Base-by-base conservation (phyloP, 2,329 filamentous ascomycete species). In the Scopulariopsis brevicaulis region DNA sequence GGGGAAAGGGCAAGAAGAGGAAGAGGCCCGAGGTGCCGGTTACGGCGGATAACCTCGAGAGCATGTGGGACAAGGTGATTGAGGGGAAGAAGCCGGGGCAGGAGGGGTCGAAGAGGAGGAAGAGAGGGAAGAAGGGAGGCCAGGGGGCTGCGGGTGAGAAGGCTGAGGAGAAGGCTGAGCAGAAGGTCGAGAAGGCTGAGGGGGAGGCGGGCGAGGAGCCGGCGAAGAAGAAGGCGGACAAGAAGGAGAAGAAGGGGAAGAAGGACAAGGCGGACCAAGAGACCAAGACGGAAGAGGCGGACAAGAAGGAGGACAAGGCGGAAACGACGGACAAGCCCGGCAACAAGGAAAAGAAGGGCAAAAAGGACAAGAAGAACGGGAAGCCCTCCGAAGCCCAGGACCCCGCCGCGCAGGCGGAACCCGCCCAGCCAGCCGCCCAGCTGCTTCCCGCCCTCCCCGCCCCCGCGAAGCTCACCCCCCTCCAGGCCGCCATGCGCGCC, bases 401-500 rank as follows among this genome's bases (percentile, higher is more conserved):
- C 24, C 55, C 63, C 60, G 61, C 64, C 32, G 52, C 59, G 35
- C 54, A 59, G n/a, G 43, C 54, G 60, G 22, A 50, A 57, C 10
- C 53, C 20, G 10, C 52, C 56, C 57, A 60, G 50, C 62, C 65
- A 57, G 51, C 68, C 50, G 60, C 37, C 37, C 46, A 64, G 56
- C 64, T 68, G 59, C 65, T 69, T 1, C 73, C 74, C 46, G 70
- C 73, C 8, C 71, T 71, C 75, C 37, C 70, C 75, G 40, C 68
- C 73, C 32, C 46, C n/a, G 68, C 71, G 61, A 90, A 89, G 64
- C 83, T 99, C 66, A 99, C 94, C 1, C 91, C 94, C 3, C 84
- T 99, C 59, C 94, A 99, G 77, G 84, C 87, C 58, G 85, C 90
- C 3, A 99, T 99, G 94, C 86, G 90, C 61, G 87, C 91, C 68